phyloP scores from a whole-genome alignment of 129 eudicot species.

The Gnaphalium uliginosum region DNA sequence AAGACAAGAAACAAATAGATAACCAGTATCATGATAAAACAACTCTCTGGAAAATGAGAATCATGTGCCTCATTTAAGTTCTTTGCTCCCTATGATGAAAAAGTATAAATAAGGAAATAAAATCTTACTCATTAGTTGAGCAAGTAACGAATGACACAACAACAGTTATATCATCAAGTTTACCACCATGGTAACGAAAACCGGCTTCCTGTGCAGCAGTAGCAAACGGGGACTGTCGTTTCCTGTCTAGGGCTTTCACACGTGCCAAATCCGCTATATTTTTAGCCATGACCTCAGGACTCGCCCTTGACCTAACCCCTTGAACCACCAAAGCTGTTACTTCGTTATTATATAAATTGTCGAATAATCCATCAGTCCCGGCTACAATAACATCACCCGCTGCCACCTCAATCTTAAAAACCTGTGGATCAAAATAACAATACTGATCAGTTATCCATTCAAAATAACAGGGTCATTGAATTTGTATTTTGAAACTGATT shows the following conservation, averaged over 20 bases:
- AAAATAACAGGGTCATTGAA: too few species aligned
- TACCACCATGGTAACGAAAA: slow-evolving; percentile 69
- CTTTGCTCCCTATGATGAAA: not conserved
- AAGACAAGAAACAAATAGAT: not conserved
- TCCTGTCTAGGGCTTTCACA: slow-evolving; percentile 63
- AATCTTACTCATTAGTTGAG: slow-evolving; percentile 23
- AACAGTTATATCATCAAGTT: slow-evolving; percentile 89
- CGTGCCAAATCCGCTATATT: slow-evolving; percentile 77
- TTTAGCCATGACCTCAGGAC: slow-evolving; percentile 58
- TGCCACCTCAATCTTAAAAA: slow-evolving; percentile 62
- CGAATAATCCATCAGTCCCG: slow-evolving; percentile 92
- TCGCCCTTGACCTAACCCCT: slow-evolving; percentile 51
- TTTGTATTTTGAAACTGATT: not conserved
- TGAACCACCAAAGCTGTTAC: slow-evolving; percentile 59
- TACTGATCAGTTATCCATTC: not conserved
- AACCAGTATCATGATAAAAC: not conserved
- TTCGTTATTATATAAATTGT: slow-evolving; percentile 70
- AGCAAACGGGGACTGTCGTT: slow-evolving; percentile 71
- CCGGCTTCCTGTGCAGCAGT: slow-evolving; percentile 92
- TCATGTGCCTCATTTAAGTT: not conserved
- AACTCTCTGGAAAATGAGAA: not conserved
- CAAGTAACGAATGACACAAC: slow-evolving; percentile 65
- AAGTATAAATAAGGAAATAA: not conserved
- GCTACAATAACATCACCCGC: slow-evolving; percentile 87
- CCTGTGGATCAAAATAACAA: slow-evolving; percentile 37